Conservation (phyloP, 1,284 basidiomycete genomes). For the Fomitopsis schrenkii region DNA sequence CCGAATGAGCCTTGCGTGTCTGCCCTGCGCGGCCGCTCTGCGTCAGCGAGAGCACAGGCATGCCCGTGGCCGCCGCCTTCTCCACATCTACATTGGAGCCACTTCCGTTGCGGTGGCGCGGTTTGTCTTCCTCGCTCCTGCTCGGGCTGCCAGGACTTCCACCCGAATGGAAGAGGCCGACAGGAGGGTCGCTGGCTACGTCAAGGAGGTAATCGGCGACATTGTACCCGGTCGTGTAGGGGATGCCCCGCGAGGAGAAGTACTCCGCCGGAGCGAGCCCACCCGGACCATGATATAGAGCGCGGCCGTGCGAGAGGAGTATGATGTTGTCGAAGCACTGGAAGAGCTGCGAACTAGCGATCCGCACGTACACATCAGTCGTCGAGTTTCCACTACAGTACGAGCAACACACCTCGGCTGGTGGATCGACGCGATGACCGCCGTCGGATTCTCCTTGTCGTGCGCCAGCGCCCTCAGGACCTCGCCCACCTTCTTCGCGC, state of each 20-base stretch:
- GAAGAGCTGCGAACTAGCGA: conserved; percentile 70
- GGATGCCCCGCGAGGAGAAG: conserved; percentile 47
- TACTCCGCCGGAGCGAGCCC: conserved; percentile 60
- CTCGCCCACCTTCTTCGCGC: conserved; percentile 73
- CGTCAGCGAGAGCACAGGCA: not conserved
- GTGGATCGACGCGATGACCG: conserved; percentile 85
- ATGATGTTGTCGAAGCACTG: conserved; percentile 81
- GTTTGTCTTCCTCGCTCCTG: conserved; percentile 3
- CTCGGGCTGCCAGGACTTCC: not conserved
- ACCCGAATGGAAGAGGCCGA: conserved; percentile 33
- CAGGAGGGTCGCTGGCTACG: conserved; percentile 65
- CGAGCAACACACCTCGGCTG: conserved; percentile 61
- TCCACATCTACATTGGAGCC: not conserved
- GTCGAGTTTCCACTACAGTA: not conserved
- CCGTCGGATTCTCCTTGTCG: conserved; percentile 64
- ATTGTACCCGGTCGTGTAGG: conserved; percentile 73
- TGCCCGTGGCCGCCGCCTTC: conserved; percentile 10
- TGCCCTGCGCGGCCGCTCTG: conserved; percentile 11
- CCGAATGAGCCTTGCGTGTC: conserved; percentile 6
- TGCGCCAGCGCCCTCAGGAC: conserved; percentile 74
- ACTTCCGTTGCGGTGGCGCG: not conserved
- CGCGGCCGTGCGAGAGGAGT: conserved; percentile 71
- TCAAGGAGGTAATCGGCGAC: conserved; percentile 88
- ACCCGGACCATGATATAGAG: conserved; percentile 80
- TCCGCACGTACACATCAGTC: not conserved